A percentile compares a stretch with the other conserved stretches of the same genome.
Evolutionary conservation across 2,329 filamentous ascomycete species (phyloP).

Genomic region (Pyricularia sp.): DNA sequence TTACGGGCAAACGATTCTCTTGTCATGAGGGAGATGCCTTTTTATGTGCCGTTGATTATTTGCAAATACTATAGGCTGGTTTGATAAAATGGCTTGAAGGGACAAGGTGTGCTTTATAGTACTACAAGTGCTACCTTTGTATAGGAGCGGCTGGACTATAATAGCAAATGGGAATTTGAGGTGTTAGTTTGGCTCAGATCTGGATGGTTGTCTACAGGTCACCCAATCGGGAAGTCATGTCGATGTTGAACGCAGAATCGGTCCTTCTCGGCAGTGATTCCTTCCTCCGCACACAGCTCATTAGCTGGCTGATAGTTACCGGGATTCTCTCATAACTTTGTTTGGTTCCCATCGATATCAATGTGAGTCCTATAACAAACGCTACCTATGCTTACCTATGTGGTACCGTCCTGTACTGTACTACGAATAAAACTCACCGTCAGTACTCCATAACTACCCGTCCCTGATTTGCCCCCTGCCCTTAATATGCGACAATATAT

Average conservation of each 20-base stretch:
- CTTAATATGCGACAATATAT: not conserved
- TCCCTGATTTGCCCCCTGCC: not conserved
- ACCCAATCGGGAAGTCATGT: not conserved
- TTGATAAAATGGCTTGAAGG: not conserved
- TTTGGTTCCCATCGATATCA: not conserved
- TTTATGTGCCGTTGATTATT: not conserved
- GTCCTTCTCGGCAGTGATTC: not conserved
- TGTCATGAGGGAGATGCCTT: no score
- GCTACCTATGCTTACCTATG: not conserved
- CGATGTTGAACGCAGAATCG: not conserved
- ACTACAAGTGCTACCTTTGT: not conserved
- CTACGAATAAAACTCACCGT: not conserved
- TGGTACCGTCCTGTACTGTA: not conserved
- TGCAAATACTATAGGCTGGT: not conserved
- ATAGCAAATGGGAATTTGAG: not conserved
- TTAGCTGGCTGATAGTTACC: not conserved
- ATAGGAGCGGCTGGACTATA: not conserved
- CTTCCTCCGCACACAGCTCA: not conserved
- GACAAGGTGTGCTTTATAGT: not conserved
- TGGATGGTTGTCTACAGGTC: not conserved
- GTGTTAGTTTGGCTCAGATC: not conserved
- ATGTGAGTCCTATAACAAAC: not conserved
- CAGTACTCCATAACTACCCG: not conserved
- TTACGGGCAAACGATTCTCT: not conserved
- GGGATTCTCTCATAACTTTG: not conserved